A percentile compares a stretch with the other conserved stretches of the same genome.
These are phyloP conservation scores for Asterochloris erici DNA, from an alignment of 139 green algal genomes.

Conservation along the genomic window DNA sequence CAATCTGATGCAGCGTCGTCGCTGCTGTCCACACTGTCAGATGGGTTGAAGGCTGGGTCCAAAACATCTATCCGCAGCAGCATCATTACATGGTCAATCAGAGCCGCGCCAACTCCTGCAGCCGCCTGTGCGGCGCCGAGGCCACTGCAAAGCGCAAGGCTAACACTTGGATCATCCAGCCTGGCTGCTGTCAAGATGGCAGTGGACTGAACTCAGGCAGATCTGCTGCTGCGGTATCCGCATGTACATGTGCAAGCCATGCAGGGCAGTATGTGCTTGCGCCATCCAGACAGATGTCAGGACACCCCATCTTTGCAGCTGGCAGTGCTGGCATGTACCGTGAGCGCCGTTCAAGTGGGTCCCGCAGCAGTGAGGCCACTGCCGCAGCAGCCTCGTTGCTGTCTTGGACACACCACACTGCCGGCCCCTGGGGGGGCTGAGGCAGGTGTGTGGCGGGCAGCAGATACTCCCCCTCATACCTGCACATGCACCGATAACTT, in stretches of 20 bases:
- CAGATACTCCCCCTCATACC: constrained; percentile 1
- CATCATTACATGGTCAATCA: no score
- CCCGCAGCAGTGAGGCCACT: not conserved
- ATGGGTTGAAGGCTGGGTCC: no score
- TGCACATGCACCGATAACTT: not conserved
- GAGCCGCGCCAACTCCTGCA: no score
- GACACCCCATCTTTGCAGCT: constrained; percentile 11
- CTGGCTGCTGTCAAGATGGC: not conserved
- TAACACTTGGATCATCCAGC: not conserved
- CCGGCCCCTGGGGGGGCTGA: not conserved
- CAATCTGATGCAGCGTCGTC: no score
- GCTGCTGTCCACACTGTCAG: no score
- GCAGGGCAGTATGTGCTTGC: not conserved
- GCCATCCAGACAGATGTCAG: constrained; percentile 6
- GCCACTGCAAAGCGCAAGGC: not conserved
- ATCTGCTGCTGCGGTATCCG: not conserved
- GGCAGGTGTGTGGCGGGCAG: not conserved
- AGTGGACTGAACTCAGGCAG: not conserved
- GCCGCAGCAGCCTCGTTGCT: not conserved
- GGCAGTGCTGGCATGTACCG: constrained; percentile 3
- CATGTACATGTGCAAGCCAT: not conserved
- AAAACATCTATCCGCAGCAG: no score
- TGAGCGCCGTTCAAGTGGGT: constrained; percentile 3
- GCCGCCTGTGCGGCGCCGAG: no score
- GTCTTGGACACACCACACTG: constrained; percentile 6